phyloP scores from a whole-genome alignment of 2,329 filamentous ascomycete genomes.

The Ophiostoma sp. region DNA sequence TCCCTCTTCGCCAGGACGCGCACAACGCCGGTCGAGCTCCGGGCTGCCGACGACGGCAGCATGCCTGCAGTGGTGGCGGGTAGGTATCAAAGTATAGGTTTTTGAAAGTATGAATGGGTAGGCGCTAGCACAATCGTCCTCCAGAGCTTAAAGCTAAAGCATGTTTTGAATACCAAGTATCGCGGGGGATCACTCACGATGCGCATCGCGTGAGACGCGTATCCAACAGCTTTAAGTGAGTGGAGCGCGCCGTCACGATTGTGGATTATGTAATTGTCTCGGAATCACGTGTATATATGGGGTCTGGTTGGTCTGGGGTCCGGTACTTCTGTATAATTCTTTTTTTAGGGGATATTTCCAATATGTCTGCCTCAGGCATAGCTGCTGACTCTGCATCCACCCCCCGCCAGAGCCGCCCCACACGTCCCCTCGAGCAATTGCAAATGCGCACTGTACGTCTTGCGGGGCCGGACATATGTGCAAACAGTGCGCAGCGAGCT shows the following conservation, averaged over 20 bases:
- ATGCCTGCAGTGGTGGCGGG: background rate
- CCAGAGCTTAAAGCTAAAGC: background rate
- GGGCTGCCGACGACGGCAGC: background rate
- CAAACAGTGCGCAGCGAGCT: background rate
- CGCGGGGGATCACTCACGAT: background rate
- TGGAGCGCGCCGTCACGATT: background rate
- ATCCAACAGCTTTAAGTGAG: background rate
- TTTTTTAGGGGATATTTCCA: too few relatives aligned
- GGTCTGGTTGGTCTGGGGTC: background rate
- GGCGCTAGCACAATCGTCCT: too few relatives aligned
- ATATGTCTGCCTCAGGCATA: background rate
- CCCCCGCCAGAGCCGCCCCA: background rate
- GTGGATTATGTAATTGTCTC: background rate
- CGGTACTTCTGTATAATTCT: too few relatives aligned
- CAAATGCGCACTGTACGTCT: background rate
- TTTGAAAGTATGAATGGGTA: too few relatives aligned
- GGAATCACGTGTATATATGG: background rate
- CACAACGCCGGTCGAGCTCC: background rate
- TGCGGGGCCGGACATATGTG: background rate
- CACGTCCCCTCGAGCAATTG: background rate
- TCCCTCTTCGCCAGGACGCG: background rate
- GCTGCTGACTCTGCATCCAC: background rate
- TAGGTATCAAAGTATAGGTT: too few relatives aligned
- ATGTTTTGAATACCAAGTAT: background rate
- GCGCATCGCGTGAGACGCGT: slow-evolving; percentile 8